Evolutionary conservation across 2,329 filamentous ascomycete species (phyloP).

Genomic region (Cladophialophora carrionii): DNA sequence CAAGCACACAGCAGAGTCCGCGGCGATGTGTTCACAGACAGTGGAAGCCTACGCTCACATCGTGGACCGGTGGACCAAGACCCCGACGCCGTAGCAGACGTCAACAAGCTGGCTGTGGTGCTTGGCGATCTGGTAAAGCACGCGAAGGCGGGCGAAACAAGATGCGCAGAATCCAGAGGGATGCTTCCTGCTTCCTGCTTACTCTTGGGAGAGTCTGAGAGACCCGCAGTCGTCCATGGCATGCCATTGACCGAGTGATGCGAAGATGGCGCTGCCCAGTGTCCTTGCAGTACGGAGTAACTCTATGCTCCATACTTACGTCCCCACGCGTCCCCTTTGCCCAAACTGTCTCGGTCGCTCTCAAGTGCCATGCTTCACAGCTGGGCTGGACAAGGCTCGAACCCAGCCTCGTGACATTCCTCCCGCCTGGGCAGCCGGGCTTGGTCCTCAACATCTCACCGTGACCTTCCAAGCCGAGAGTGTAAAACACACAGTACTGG

Average conservation of each 20-base stretch:
- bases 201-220: not conserved
- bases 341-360: not conserved
- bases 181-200: no score
- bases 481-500: no score
- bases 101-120: constrained; percentile 32
- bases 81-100: constrained; percentile 33
- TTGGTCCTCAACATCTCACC: not conserved
- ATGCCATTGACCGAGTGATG: not conserved
- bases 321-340: not conserved
- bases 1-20: not conserved
- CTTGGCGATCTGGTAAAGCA: constrained; percentile 28
- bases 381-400: not conserved
- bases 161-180: not conserved
- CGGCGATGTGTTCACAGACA: constrained; percentile 3
- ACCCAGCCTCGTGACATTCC: not conserved
- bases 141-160: not conserved
- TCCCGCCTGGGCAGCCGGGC: not conserved
- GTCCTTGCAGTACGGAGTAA: not conserved
- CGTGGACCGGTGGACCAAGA: constrained; percentile 26
- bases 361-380: not conserved
- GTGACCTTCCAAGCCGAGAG: not conserved
- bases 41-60: constrained; percentile 16
- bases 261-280: not conserved
- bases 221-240: no score
- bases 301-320: not conserved